Percentiles rank a stretch among this genome's conserved stretches.
Evolutionary conservation across 176 grass and related monocot genomes (phyloP).

Genomic region (Lolium perenne): DNA sequence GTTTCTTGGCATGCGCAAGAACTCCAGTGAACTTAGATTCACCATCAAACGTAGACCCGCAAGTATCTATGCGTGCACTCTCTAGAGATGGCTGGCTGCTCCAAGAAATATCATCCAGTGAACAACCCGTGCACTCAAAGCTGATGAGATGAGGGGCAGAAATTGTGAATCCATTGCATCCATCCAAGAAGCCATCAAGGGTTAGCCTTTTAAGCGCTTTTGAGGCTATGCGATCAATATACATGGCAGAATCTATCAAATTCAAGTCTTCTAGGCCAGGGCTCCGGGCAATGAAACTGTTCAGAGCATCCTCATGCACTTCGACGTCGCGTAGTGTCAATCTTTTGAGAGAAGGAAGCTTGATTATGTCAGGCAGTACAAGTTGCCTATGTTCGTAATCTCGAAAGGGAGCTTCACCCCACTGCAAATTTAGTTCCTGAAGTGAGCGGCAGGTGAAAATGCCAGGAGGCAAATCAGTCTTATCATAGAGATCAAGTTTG

Average conservation of each 20-base stretch:
- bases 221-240: slow-evolving; percentile 29
- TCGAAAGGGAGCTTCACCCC: slow-evolving; percentile 1
- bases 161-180: background rate
- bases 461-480: slow-evolving; percentile 8
- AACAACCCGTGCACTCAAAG: slow-evolving; percentile 33
- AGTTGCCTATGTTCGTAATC: slow-evolving; percentile 15
- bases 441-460: slow-evolving; percentile 47
- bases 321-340: slow-evolving; percentile 34
- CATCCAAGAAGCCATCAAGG: slow-evolving; percentile 18
- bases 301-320: background rate
- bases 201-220: slow-evolving; percentile 37
- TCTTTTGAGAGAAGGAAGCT: slow-evolving; percentile 43
- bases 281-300: slow-evolving; percentile 24
- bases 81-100: slow-evolving; percentile 27
- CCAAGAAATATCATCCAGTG: slow-evolving; percentile 34
- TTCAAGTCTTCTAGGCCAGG: slow-evolving; percentile 34
- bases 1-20: slow-evolving; percentile 4
- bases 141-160: slow-evolving; percentile 29
- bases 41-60: background rate
- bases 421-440: slow-evolving; percentile 43
- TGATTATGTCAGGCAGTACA: slow-evolving; percentile 30
- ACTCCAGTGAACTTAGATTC: slow-evolving; percentile 15
- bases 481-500: background rate
- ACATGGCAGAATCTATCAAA: slow-evolving; percentile 29
- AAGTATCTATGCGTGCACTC: slow-evolving; percentile 36